Evolutionary conservation across 345 rosid genomes (phyloP), one percentile per base, ranked within the genome.

Genomic region (Aethionema arabicum): DNA sequence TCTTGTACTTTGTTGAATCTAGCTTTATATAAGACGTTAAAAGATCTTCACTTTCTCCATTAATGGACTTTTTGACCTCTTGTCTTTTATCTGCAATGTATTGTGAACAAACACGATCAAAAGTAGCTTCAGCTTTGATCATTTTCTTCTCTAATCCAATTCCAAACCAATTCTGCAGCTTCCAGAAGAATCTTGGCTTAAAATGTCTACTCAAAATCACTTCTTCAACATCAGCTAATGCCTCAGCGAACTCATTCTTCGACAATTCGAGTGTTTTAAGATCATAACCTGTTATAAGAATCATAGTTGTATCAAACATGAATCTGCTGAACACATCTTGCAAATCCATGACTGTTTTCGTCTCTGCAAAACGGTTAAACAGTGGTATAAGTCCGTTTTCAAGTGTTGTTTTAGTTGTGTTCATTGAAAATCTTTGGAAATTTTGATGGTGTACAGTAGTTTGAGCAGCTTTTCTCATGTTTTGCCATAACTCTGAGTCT

Each of bases 291-390:
- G 82, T 80, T 0, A 83, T 69, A 70, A 79, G 68, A 38, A 39
- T 53, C 32, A 84, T 57, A 21, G 78, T 74, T 9, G 46, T 78
- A 48, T 85, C 85, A 46, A 85, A 82, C 0, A 80, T 77, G 61
- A 85, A 85, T 48, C 91, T 63, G 7, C 66, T 72, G 32, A 85
- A 59, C 29, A 80, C 71, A n/a, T 85, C 85, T 66, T 85, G 87
- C 36, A 85, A 52, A 62, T 85, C 82, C 2, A 82, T 15, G 11
- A 15, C 56, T 10, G n/a, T 42, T 6, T 45, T 15, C 15, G 15
- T 29, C 12, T 40, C 47, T 21, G 75, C 47, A n/a, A 54, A 52
- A 8, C 71, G 76, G 4, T 72, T 31, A 29, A 84, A 43, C 3
- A 78, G 55, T 13, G 86, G 86, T 14, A 82, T 41, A 0, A 82